Evolutionary conservation across 345 rosid species (phyloP), one percentile per base, ranked within the genome.

Genomic region (Jatropha curcas): DNA sequence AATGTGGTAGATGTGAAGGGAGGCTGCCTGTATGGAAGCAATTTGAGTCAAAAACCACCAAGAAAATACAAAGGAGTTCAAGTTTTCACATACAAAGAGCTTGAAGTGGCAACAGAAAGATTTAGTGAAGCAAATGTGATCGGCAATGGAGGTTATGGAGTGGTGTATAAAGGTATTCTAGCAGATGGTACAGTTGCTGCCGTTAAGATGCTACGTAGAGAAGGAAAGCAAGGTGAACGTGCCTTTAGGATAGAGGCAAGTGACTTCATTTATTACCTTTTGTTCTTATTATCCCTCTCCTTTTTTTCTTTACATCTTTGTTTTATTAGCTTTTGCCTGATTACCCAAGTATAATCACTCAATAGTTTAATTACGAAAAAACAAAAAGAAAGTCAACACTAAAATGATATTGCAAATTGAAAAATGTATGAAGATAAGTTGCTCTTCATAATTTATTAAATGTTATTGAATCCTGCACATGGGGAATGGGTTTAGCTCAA

Each of bases 231-330:
- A 76, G 90, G 88, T 45, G 98, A 94, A 64, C 88, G 91, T 48
- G 93, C 90, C 70, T 94, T 94, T 71, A 85, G 98, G 75, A 73
- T 89, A 77, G 94, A 94, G 96, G 98, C 89, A 46, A 78, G 80
- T 73, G 68, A 60, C 84, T 81, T 81, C 89, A 82, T 84, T 88
- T 77, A 78, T 78, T 83, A 27, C 50, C 58, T 41, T 57, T 80
- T 39, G 76, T 67, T 16, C 61, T 56, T 53, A 57, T 61, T 66
- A 58, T 51, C 69, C 70, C 59, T 28, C 33, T 55, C 14, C 7
- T 39, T 10, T 68, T 58, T 51, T 16, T 59, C 19, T 12, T 70
- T 72, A 20, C 8, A 37, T 25, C 25, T 25, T 14, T 39, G 24
- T 10, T n/a, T 59, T 28, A n/a, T 39, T 20, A 17, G 28, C 41